Percentiles rank a stretch among this genome's conserved stretches.
Evolutionary conservation across 305 asterid genomes (phyloP).

Genomic region (Fraxinus latifolia): DNA sequence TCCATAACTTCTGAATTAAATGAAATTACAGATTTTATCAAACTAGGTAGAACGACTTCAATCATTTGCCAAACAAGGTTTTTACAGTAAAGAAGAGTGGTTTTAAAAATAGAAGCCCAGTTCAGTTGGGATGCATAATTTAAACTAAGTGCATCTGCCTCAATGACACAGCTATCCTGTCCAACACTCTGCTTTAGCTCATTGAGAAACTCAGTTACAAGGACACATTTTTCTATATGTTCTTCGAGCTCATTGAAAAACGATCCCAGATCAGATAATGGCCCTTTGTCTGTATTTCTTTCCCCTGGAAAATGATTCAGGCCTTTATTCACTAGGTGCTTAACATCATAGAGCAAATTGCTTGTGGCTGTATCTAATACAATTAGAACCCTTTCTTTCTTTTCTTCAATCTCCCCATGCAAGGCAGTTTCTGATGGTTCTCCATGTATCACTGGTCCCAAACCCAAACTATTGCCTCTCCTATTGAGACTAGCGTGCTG

Average conservation of each 20-base stretch:
- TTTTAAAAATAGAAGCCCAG: constrained; percentile 68
- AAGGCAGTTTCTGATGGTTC: constrained; percentile 35
- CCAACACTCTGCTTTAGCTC: constrained; percentile 56
- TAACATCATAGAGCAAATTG: constrained; percentile 61
- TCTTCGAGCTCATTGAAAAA: constrained; percentile 69
- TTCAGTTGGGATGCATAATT: constrained; percentile 37
- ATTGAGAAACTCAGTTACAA: constrained; percentile 62
- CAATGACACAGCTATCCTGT: constrained; percentile 37
- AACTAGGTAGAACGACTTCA: constrained; percentile 72
- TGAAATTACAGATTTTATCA: constrained; percentile 66
- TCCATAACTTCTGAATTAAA: constrained; percentile 79
- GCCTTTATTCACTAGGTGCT: constrained; percentile 44
- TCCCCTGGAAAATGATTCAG: constrained; percentile 47
- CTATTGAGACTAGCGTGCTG: constrained; percentile 49
- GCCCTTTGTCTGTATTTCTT: constrained; percentile 39
- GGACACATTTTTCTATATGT: constrained; percentile 77
- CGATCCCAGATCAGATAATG: constrained; percentile 52
- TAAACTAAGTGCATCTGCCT: constrained; percentile 37
- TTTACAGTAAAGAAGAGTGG: constrained; percentile 60
- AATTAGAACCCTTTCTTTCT: constrained; percentile 44
- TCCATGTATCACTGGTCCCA: constrained; percentile 42
- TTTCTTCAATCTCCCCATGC: constrained; percentile 46
- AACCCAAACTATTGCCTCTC: constrained; percentile 39
- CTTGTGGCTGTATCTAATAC: constrained; percentile 57
- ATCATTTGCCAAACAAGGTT: constrained; percentile 53